A percentile compares a stretch with the other conserved stretches of the same genome.
These are phyloP conservation scores for Hirschfeldia incana DNA, from an alignment of 345 rosid genomes.

Conservation along the genomic window DNA sequence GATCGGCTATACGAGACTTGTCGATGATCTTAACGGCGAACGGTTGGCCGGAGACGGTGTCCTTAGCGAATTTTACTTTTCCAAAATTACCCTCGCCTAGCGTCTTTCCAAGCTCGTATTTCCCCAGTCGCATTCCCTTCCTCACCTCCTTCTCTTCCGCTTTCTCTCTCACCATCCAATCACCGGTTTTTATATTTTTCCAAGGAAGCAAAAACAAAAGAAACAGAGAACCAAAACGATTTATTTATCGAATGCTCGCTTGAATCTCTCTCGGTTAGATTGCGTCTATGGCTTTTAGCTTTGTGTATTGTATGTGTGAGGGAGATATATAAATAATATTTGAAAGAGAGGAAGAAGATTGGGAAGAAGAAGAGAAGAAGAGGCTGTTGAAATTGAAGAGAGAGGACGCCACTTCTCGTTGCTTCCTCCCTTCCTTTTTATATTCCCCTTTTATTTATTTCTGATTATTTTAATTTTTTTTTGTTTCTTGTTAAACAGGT, in stretches of 20 bases:
- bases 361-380: slow-evolving; percentile 21
- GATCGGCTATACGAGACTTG: slow-evolving; percentile 65
- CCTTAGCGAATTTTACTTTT: slow-evolving; percentile 72
- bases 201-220: background rate
- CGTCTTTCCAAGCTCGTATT: slow-evolving; percentile 86
- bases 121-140: slow-evolving; percentile 77
- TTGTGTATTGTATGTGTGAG: background rate
- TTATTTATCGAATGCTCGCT: background rate
- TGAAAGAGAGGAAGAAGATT: slow-evolving; percentile 17
- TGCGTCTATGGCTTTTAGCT: background rate
- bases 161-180: slow-evolving; percentile 40
- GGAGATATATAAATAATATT: slow-evolving; percentile 8
- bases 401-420: slow-evolving; percentile 37
- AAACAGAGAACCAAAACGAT: slow-evolving; percentile 19
- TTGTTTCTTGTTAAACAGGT: slow-evolving; percentile 9
- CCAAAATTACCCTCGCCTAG: slow-evolving; percentile 96
- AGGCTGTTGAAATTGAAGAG: slow-evolving; percentile 30
- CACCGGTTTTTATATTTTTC: background rate
- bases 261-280: slow-evolving; percentile 8
- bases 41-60: slow-evolving; percentile 58
- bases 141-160: slow-evolving; percentile 25
- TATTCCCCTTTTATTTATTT: background rate
- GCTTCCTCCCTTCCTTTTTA: slow-evolving; percentile 35
- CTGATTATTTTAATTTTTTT: background rate
- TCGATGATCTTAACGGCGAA: slow-evolving; percentile 90